Conservation (phyloP, 2,329 filamentous ascomycete species). For the Xylariaceae sp. region DNA sequence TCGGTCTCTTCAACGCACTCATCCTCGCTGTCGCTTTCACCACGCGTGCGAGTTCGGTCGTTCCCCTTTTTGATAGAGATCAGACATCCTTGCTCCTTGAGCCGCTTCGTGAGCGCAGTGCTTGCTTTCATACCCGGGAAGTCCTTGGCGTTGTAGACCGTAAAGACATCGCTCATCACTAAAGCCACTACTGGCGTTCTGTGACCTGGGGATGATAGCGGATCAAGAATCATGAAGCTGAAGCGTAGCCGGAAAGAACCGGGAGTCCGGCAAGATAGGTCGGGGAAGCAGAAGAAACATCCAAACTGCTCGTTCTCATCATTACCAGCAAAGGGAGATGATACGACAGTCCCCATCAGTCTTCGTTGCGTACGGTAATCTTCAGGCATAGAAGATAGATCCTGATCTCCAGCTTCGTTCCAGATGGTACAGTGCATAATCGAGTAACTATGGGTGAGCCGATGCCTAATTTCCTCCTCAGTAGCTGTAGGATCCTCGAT, state of each 20-base stretch:
- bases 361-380: conserved; percentile 68
- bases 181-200: conserved; percentile 47
- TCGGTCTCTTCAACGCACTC: conserved; percentile 39
- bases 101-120: conserved; percentile 64
- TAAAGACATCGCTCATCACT: conserved; percentile 64
- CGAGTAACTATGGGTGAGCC: conserved; percentile 57
- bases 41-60: conserved; percentile 48
- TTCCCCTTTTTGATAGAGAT: conserved; percentile 86
- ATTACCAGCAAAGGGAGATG: conserved; percentile 68
- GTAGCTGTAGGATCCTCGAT: conserved; percentile 54
- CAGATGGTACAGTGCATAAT: conserved; percentile 74
- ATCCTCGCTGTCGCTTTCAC: conserved; percentile 43
- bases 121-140: conserved; percentile 80
- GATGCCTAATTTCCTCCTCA: conserved; percentile 46
- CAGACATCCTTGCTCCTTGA: conserved; percentile 75
- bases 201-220: conserved; percentile 49
- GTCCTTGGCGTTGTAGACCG: conserved; percentile 77
- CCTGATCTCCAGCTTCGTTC: conserved; percentile 61
- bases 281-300: conserved; percentile 82
- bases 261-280: conserved; percentile 72
- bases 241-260: conserved; percentile 73
- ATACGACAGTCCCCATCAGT: conserved; percentile 74
- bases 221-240: conserved; percentile 66
- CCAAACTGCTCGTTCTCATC: conserved; percentile 70
- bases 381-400: conserved; percentile 66